Percentiles rank a stretch among this genome's conserved stretches.
phyloP scores from a whole-genome alignment of 768 basidiomycete genomes.

The Cytidiella melzeri region DNA sequence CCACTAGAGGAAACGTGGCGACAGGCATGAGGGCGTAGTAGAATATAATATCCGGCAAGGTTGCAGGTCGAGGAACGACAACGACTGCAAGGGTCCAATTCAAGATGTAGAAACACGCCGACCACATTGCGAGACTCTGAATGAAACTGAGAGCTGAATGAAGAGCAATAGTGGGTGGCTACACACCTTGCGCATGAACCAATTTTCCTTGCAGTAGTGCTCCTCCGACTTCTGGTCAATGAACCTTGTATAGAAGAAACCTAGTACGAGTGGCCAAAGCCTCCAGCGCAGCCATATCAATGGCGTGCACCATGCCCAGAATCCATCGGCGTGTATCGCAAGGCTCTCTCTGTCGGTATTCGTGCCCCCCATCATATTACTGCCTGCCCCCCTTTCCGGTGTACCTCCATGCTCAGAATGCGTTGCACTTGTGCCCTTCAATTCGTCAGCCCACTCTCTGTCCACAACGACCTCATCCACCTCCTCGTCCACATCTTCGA shows the following conservation, averaged over 20 bases:
- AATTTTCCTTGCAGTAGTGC: slow-evolving; percentile 56
- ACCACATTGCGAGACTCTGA: slow-evolving; percentile 54
- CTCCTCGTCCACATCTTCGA: slow-evolving; percentile 23
- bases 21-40: slow-evolving; percentile 54
- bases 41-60: slow-evolving; percentile 52
- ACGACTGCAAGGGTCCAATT: slow-evolving; percentile 64
- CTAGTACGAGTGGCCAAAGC: slow-evolving; percentile 45
- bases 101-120: slow-evolving; percentile 54
- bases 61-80: slow-evolving; percentile 40
- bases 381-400: slow-evolving; percentile 42
- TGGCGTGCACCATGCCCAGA: slow-evolving; percentile 27
- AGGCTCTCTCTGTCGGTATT: slow-evolving; percentile 34
- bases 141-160: background rate
- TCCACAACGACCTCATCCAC: slow-evolving; percentile 77
- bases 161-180: background rate
- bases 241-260: slow-evolving; percentile 59
- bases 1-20: slow-evolving; percentile 54
- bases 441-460: slow-evolving; percentile 57
- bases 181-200: slow-evolving; percentile 59
- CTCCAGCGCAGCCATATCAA: slow-evolving; percentile 50
- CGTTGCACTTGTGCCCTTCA: slow-evolving; percentile 37
- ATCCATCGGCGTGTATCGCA: slow-evolving; percentile 27
- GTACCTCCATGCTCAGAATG: slow-evolving; percentile 45
- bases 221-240: slow-evolving; percentile 48
- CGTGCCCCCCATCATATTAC: slow-evolving; percentile 30